Base-by-base conservation (phyloP, 805 yeast genomes). In the Metschnikowia lunata region DNA sequence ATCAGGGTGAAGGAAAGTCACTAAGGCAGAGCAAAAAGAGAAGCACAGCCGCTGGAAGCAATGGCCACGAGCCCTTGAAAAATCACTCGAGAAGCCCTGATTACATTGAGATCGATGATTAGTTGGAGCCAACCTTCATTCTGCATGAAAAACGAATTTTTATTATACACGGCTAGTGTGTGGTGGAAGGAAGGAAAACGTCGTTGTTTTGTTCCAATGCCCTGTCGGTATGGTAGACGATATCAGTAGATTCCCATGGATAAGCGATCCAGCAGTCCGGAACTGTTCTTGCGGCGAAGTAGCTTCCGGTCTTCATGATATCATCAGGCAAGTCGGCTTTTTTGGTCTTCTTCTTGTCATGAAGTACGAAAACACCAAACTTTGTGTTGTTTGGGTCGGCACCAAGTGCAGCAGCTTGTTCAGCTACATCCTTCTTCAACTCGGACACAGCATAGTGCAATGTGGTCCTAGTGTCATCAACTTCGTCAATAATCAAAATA, bases 381-480 rank as follows among this genome's bases (percentile, higher is more conserved):
- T 72, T 74, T 33, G 95, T 86, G 49, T 68, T 63, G 55, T 80
- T 86, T 52, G 76, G 64, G 43, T 71, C 58, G 53, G 85, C 78
- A 33, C 83, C 83, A 44, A 81, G 67, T 56, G 73, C 71, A 48
- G 66, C 68, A 50, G 87, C 87, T 55, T 82, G 81, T 42, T 71
- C 75, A 39, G 67, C 66, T 36, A 86, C 82, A 47, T 75, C 79
- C 61, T 82, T 80, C 61, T 81, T 76, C 50, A 88, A 71, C 64
- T 88, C 96, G 9, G 80, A 71, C 33, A 87, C 77, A 2, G 95
- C 95, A 59, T 87, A 88, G 61, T 85, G 91, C 45, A 88, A 70
- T 2, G 96, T 88, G 42, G 96, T 88, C 74, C 96, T 83, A 23
- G 95, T 86, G 62, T 88, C 96, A 63, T 88, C 96, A 37, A 88